These are phyloP conservation scores for Globisporangium apiculatum DNA, from an alignment of 352 stramenopile species.

Conservation along the genomic window DNA sequence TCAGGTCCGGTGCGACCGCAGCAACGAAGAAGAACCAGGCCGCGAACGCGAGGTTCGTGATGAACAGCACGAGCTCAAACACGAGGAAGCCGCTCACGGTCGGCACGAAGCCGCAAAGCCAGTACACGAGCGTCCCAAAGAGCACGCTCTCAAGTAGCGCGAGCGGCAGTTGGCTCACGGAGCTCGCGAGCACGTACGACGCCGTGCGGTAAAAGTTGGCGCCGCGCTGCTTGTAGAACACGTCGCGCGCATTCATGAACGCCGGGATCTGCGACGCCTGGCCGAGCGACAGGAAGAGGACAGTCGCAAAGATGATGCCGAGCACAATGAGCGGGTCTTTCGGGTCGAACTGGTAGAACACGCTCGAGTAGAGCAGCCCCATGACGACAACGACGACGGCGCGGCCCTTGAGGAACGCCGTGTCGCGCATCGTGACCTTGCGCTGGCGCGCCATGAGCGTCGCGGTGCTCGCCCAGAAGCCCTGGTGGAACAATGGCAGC, in stretches of 20 bases:
- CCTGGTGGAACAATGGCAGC: neutral
- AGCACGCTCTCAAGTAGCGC: neutral
- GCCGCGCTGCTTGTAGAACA: neutral
- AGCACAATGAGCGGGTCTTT: neutral
- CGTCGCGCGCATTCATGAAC: neutral
- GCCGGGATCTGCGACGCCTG: neutral
- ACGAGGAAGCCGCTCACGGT: neutral
- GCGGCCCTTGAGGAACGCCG: neutral
- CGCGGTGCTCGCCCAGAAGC: neutral
- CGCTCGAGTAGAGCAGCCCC: neutral
- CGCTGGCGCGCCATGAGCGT: neutral
- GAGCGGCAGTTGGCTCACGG: neutral
- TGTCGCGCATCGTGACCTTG: neutral
- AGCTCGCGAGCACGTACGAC: neutral
- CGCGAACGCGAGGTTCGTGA: constrained; percentile 22
- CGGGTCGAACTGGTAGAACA: neutral
- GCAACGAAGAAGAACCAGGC: constrained; percentile 23
- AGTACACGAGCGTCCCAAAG: neutral
- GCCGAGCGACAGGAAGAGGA: neutral
- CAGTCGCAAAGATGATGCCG: neutral
- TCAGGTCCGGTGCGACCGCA: constrained; percentile 21
- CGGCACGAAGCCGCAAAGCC: neutral
- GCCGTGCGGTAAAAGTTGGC: neutral
- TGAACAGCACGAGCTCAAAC: neutral
- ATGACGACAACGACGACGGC: neutral